phyloP scores from a whole-genome alignment of 768 basidiomycete species.

The Tulasnella sp. region DNA sequence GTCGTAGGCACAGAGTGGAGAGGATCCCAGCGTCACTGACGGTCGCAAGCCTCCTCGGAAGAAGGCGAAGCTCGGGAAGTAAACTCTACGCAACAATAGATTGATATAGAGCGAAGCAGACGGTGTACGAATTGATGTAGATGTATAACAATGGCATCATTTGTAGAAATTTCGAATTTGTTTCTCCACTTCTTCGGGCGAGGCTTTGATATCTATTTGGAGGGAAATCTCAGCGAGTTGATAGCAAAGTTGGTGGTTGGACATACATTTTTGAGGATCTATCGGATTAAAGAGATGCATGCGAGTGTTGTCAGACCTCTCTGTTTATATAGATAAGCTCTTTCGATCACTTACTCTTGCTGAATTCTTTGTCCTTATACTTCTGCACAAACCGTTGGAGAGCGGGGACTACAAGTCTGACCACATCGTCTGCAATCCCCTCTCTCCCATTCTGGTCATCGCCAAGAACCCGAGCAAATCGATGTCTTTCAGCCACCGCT shows the following conservation, averaged over 20 bases:
- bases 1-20: constrained; percentile 4
- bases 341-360: constrained; percentile 63
- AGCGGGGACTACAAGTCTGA: constrained; percentile 74
- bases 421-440: constrained; percentile 70
- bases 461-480: constrained; percentile 66
- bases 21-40: not conserved
- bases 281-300: not conserved
- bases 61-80: constrained; percentile 17
- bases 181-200: constrained; percentile 71
- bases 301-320: not conserved
- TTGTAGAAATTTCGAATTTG: constrained; percentile 64
- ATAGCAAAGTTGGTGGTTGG: not conserved
- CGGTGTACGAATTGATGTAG: not conserved
- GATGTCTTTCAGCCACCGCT: constrained; percentile 76
- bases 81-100: not conserved
- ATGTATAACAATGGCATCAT: constrained; percentile 26
- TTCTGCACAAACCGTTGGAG: constrained; percentile 75
- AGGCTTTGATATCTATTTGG: constrained; percentile 74
- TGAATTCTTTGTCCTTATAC: constrained; percentile 79
- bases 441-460: constrained; percentile 62
- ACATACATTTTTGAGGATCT: constrained; percentile 77
- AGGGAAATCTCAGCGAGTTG: constrained; percentile 9
- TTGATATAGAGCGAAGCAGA: not conserved
- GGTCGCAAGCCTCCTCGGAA: constrained; percentile 27
- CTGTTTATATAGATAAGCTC: constrained; percentile 11